Percentiles rank a stretch among this genome's conserved stretches.
Conservation (phyloP, 164 flowering plant species). For the Warburgia ugandensis region DNA sequence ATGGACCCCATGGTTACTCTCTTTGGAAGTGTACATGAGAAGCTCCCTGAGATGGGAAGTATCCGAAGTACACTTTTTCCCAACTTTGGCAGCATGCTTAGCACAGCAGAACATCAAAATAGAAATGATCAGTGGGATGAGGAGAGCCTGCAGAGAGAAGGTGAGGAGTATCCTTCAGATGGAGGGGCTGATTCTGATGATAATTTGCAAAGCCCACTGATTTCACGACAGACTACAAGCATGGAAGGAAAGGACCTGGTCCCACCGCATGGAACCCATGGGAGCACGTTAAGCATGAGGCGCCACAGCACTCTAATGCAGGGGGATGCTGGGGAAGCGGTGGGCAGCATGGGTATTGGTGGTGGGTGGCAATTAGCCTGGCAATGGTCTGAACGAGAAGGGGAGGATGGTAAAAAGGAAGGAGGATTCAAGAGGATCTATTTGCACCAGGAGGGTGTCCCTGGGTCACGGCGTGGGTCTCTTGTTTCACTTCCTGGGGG, state of each 20-base stretch:
- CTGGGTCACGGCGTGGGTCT: constrained; percentile 43
- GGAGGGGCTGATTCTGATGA: constrained; percentile 41
- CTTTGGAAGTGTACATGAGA: constrained; percentile 91
- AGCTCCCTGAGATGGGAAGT: constrained; percentile 63
- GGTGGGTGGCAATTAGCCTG: constrained; percentile 66
- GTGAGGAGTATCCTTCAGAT: constrained; percentile 34
- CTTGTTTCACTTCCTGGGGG: constrained; percentile 41
- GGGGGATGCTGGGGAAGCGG: constrained; percentile 32
- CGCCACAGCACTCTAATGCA: constrained; percentile 30
- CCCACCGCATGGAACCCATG: constrained; percentile 28
- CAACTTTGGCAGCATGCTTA: constrained; percentile 53
- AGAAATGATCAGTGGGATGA: constrained; percentile 49
- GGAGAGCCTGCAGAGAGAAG: constrained; percentile 39
- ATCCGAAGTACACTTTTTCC: constrained; percentile 49
- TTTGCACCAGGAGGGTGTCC: constrained; percentile 39
- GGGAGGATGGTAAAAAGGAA: constrained; percentile 40
- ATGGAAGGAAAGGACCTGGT: constrained; percentile 35
- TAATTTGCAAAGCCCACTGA: constrained; percentile 39
- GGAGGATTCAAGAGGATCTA: constrained; percentile 52
- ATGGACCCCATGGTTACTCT: constrained; percentile 89
- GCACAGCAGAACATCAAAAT: constrained; percentile 26
- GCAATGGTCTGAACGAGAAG: constrained; percentile 42
- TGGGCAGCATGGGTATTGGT: constrained; percentile 42
- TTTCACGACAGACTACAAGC: constrained; percentile 44
- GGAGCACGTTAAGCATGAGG: constrained; percentile 37